phyloP scores from a whole-genome alignment of 257 asterid genomes.

The Agastache rugosa region DNA sequence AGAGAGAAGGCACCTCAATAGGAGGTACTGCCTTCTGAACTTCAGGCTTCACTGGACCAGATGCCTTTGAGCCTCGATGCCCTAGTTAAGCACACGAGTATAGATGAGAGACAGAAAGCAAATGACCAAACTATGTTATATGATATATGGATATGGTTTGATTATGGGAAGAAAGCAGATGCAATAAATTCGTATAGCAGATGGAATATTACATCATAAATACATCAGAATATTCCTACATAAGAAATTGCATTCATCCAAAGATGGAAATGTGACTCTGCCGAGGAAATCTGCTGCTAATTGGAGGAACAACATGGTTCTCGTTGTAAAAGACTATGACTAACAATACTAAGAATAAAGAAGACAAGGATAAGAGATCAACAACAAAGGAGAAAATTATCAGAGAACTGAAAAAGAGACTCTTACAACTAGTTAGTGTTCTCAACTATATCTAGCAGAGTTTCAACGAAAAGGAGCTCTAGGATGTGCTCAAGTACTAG shows the following conservation, averaged over 20 bases:
- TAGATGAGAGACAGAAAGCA: conserved; percentile 23
- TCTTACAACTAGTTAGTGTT: background rate
- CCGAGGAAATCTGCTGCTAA: background rate
- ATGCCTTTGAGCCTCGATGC: conserved; percentile 62
- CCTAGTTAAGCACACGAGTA: conserved; percentile 46
- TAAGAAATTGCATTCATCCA: background rate
- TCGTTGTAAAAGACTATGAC: background rate
- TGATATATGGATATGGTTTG: background rate
- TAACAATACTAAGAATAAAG: background rate
- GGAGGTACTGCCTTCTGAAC: conserved; percentile 69
- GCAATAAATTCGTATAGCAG: conserved; percentile 2
- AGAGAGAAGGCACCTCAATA: conserved; percentile 79
- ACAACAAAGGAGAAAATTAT: background rate
- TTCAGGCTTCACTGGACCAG: conserved; percentile 75
- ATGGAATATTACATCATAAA: background rate
- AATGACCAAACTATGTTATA: conserved; percentile 5
- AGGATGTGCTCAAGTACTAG: conserved; percentile 13
- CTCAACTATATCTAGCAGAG: conserved; percentile 1
- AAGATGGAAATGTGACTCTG: background rate
- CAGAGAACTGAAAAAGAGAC: background rate
- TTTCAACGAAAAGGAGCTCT: background rate
- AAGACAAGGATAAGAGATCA: background rate
- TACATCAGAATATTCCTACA: background rate
- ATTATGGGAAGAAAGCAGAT: conserved; percentile 9
- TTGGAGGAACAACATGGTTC: background rate